A percentile compares a stretch with the other conserved stretches of the same genome.
These are phyloP conservation scores for Panicum miliaceum DNA, from an alignment of 176 grass and related monocot genomes.

Conservation along the genomic window DNA sequence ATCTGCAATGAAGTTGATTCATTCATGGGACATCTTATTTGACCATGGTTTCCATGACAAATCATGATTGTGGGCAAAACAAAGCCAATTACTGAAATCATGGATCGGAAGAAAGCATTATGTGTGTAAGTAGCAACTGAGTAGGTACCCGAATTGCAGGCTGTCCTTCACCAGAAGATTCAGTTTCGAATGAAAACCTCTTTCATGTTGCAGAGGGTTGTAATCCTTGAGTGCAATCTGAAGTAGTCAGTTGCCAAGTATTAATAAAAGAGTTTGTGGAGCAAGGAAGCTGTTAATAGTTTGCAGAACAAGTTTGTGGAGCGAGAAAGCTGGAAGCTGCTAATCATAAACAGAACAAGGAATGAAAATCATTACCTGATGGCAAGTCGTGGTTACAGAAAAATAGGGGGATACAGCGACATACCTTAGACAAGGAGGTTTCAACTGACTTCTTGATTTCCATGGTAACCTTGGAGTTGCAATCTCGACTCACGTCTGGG, in stretches of 20 bases:
- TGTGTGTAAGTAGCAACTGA: not conserved
- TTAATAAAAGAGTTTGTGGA: not conserved
- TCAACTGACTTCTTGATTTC: constrained; percentile 66
- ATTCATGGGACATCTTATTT: not conserved
- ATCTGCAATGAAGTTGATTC: constrained; percentile 52
- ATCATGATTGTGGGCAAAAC: not conserved
- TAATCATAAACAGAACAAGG: not conserved
- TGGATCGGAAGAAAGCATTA: not conserved
- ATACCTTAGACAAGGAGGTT: constrained; percentile 77
- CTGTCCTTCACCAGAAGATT: constrained; percentile 77
- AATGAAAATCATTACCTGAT: not conserved
- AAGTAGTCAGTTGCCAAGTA: constrained; percentile 17
- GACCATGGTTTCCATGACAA: not conserved
- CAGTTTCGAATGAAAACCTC: constrained; percentile 88
- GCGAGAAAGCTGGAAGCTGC: not conserved
- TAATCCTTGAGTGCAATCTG: constrained; percentile 86
- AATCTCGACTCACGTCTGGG: constrained; percentile 45
- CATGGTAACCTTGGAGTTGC: constrained; percentile 44
- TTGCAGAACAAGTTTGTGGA: not conserved
- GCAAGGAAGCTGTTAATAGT: not conserved
- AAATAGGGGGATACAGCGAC: not conserved
- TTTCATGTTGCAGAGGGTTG: constrained; percentile 93
- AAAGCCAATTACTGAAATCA: not conserved
- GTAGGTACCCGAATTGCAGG: constrained; percentile 78
- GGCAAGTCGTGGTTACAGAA: not conserved